phyloP scores from a whole-genome alignment of 169 alveolate genomes.

The Amoebophrya sp. region DNA sequence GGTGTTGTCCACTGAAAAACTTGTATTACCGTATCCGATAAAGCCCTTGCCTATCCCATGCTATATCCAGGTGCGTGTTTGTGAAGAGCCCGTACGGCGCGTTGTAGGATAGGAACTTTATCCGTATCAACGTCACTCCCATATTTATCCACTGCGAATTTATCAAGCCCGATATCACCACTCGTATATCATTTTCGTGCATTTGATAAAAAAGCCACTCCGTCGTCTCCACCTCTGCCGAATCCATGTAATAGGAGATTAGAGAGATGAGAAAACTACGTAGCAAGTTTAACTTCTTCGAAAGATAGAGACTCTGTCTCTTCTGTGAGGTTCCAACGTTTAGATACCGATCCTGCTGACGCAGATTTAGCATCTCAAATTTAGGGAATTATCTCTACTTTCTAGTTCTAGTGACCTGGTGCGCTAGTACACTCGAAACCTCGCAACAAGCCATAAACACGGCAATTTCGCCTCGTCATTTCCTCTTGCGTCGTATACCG shows the following conservation, averaged over 20 bases:
- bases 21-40: background rate
- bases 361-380: too few species aligned
- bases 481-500: background rate
- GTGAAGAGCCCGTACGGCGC: background rate
- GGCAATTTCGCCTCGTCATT: background rate
- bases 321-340: too few species aligned
- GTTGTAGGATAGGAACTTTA: background rate
- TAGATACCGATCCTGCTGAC: too few species aligned
- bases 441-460: too few species aligned
- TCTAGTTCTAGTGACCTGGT: too few species aligned
- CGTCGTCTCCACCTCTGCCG: slow-evolving; percentile 14
- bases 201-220: background rate
- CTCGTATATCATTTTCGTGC: background rate
- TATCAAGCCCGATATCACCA: background rate
- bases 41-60: background rate
- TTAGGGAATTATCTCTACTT: too few species aligned
- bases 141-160: background rate
- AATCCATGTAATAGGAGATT: background rate
- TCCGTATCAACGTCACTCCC: background rate
- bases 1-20: too few species aligned
- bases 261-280: too few species aligned
- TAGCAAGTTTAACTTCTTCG: too few species aligned
- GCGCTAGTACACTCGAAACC: too few species aligned
- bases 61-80: background rate
- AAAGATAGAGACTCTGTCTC: too few species aligned